phyloP scores from a whole-genome alignment of 306 rosid genomes.

The Quercus berberidifolia region DNA sequence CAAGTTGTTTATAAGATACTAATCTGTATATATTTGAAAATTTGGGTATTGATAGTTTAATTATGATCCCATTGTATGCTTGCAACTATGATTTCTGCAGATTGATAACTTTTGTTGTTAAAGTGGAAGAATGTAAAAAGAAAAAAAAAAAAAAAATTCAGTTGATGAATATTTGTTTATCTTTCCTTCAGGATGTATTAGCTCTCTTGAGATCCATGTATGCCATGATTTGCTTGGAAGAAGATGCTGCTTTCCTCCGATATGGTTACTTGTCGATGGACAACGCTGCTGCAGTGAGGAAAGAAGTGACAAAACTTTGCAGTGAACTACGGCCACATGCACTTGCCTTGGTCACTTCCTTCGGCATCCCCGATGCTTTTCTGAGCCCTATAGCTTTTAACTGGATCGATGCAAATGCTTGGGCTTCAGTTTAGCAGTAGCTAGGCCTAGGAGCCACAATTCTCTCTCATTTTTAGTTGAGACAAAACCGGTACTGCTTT shows the following conservation, averaged over 20 bases:
- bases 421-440: constrained; percentile 59
- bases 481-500: not conserved
- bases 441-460: constrained; percentile 11
- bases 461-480: not conserved
- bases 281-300: constrained; percentile 61
- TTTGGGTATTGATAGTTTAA: not conserved
- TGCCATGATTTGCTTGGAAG: constrained; percentile 75
- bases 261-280: constrained; percentile 63
- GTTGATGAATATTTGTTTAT: not conserved
- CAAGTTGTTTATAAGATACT: not conserved
- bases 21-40: not conserved
- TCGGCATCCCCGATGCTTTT: constrained; percentile 90
- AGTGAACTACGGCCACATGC: constrained; percentile 79
- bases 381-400: constrained; percentile 81
- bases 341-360: constrained; percentile 81
- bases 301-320: constrained; percentile 68
- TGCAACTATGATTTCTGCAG: not conserved
- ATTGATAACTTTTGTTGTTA: not conserved
- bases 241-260: constrained; percentile 78
- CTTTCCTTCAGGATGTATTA: constrained; percentile 48
- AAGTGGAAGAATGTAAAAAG: not conserved
- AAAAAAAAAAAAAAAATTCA: not conserved
- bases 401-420: constrained; percentile 82
- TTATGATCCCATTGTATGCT: not conserved
- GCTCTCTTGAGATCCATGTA: constrained; percentile 71